Base-by-base conservation (phyloP, 371 early-diverging fungal genomes). In the Dinochytrium kinnereticum region DNA sequence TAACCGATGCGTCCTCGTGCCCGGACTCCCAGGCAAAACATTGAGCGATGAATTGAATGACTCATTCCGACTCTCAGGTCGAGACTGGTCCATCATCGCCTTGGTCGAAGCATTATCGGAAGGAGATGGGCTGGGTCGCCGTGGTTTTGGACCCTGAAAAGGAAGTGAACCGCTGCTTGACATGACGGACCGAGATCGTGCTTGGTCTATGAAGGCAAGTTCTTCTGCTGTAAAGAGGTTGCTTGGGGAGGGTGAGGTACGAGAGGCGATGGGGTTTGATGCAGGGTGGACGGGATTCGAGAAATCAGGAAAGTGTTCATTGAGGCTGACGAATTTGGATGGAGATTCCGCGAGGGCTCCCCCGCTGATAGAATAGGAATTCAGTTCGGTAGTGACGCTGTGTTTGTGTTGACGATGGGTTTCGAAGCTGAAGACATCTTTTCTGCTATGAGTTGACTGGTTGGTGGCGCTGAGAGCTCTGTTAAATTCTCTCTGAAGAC, bases 41-140 rank as follows among this genome's bases (percentile, higher is more conserved):
- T n/a, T 21, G 5, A 53, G 26, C 5, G 55, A 53, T 5, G 55
- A 7, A 26, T 53, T 53, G 55, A 53, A 24, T 13, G 55, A 53
- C 5, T 53, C 55, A 5, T 5, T 26, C 26, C 55, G 55, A 24
- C 55, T 53, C 24, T 13, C 55, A n/a, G 55, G 24, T 7, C 55
- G 13, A 53, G 55, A 53, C 5, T 53, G 55, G 26, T 53, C 55
- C 5, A 21, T 15, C n/a, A 53, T n/a, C 10, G 55, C 55, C 13
- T 13, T 53, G 5, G 55, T 53, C 26, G 55, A 53, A 26, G 55
- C 55, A 53, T 53, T 53, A 5, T 53, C 55, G 13, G 55, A 53
- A 53, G 55, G n/a, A 15, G 55, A 15, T n/a, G 55, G 55, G 26
- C 55, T 53, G 49, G 21, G 21, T 53, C 24, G 55, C 13, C 17